Percentiles rank a stretch among this genome's conserved stretches.
These are phyloP conservation scores for Ogataea sp. DNA, from an alignment of 805 yeast species.

Conservation along the genomic window DNA sequence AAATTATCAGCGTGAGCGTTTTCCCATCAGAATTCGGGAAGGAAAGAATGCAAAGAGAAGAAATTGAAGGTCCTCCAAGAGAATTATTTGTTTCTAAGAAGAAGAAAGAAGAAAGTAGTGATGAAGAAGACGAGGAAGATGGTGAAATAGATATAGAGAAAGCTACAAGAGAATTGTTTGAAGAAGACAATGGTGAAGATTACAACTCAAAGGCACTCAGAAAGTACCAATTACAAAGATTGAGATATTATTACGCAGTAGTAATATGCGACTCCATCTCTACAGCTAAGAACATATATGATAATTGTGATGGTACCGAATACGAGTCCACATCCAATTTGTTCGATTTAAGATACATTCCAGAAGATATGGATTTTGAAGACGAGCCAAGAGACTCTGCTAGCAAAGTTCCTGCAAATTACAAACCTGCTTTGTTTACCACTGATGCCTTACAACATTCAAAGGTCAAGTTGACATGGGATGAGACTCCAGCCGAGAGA, in stretches of 20 bases:
- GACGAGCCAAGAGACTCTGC: conserved; percentile 72
- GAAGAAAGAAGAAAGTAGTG: conserved; percentile 29
- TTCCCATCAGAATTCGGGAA: conserved; percentile 92
- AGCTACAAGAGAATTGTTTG: conserved; percentile 64
- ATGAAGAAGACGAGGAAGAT: conserved; percentile 35
- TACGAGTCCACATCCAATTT: conserved; percentile 92
- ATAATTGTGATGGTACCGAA: conserved; percentile 90
- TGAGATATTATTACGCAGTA: conserved; percentile 89
- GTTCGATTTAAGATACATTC: conserved; percentile 87
- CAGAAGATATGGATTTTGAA: conserved; percentile 86
- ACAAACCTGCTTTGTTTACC: conserved; percentile 72
- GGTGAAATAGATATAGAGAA: conserved; percentile 37
- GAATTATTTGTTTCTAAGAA: conserved; percentile 58
- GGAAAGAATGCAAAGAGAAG: conserved; percentile 84
- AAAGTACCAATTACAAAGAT: conserved; percentile 84
- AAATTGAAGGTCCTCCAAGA: conserved; percentile 84
- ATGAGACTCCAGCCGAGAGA: conserved; percentile 93
- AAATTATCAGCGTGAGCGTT: conserved; percentile 58
- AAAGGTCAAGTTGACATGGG: conserved; percentile 96
- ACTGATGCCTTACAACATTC: conserved; percentile 97
- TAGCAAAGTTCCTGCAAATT: conserved; percentile 60
- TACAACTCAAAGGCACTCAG: conserved; percentile 80
- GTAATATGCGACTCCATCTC: conserved; percentile 68
- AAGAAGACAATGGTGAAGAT: conserved; percentile 76
- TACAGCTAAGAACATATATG: conserved; percentile 72